These are phyloP conservation scores for Solanum gracilifrons DNA, from an alignment of 257 asterid genomes.

Conservation along the genomic window DNA sequence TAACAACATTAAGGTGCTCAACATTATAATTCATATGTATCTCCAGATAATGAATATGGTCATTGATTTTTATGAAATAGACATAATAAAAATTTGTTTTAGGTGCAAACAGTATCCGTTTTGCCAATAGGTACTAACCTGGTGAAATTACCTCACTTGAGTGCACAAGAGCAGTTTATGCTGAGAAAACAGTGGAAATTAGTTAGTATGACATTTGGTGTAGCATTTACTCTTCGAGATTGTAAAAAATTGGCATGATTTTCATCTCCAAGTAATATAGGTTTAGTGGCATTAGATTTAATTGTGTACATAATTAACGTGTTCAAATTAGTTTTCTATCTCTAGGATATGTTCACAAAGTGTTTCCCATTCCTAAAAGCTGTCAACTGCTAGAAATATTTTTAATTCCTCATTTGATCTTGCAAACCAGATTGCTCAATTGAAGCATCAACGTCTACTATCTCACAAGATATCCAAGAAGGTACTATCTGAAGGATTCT, in stretches of 20 bases:
- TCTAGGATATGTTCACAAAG: background rate
- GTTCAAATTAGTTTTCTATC: background rate
- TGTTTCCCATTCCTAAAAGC: background rate
- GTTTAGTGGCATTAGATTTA: background rate
- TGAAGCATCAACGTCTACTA: constrained; percentile 54
- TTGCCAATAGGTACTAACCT: background rate
- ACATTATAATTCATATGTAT: background rate
- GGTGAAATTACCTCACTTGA: background rate
- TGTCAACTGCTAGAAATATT: background rate
- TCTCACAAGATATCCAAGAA: constrained; percentile 54
- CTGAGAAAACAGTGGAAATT: background rate
- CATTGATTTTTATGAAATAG: background rate
- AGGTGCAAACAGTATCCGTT: background rate
- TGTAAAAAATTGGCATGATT: background rate
- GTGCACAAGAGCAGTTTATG: background rate
- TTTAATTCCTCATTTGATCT: background rate
- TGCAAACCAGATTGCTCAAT: constrained; percentile 43
- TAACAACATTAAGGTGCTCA: background rate
- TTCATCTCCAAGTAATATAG: background rate
- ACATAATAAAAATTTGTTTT: background rate
- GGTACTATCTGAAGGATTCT: constrained; percentile 24
- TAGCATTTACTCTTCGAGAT: background rate
- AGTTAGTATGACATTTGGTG: background rate
- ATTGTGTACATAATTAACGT: background rate
- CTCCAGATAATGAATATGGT: background rate